phyloP scores from a whole-genome alignment of 2,329 filamentous ascomycete genomes.

The Fusarium sp. region DNA sequence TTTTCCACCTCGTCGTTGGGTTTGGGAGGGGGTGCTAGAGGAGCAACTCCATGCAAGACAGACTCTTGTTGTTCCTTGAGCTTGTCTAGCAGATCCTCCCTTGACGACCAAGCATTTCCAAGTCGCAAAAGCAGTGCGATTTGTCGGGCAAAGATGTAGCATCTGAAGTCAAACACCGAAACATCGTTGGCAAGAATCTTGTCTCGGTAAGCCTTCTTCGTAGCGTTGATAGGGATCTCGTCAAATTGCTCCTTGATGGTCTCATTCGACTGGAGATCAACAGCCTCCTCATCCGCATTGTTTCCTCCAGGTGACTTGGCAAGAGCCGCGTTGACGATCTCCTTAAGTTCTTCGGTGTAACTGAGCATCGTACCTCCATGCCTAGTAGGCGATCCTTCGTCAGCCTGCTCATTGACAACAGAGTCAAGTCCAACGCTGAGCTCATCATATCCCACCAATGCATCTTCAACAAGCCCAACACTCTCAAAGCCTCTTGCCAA shows the following conservation, averaged over 20 bases:
- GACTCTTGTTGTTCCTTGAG: conserved; percentile 71
- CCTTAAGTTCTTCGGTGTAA: conserved; percentile 79
- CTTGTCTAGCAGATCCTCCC: conserved; percentile 71
- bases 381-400: conserved; percentile 67
- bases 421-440: conserved; percentile 87
- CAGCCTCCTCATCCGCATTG: conserved; percentile 55
- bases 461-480: conserved; percentile 94
- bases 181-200: conserved; percentile 95
- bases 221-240: conserved; percentile 70
- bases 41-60: conserved; percentile 67
- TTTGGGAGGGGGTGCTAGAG: conserved; percentile 59
- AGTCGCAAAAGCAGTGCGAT: conserved; percentile 83
- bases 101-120: conserved; percentile 76
- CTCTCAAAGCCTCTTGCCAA: conserved; percentile 94
- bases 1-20: conserved; percentile 75
- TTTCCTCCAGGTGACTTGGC: conserved; percentile 50
- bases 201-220: conserved; percentile 86
- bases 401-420: conserved; percentile 78
- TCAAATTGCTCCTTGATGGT: conserved; percentile 56
- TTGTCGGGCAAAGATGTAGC: conserved; percentile 93
- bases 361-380: conserved; percentile 78
- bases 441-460: conserved; percentile 93
- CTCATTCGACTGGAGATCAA: conserved; percentile 62
- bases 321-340: conserved; percentile 64
- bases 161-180: conserved; percentile 93